Conservation (phyloP, 2,329 filamentous ascomycete species). For the Talaromyces sp. region DNA sequence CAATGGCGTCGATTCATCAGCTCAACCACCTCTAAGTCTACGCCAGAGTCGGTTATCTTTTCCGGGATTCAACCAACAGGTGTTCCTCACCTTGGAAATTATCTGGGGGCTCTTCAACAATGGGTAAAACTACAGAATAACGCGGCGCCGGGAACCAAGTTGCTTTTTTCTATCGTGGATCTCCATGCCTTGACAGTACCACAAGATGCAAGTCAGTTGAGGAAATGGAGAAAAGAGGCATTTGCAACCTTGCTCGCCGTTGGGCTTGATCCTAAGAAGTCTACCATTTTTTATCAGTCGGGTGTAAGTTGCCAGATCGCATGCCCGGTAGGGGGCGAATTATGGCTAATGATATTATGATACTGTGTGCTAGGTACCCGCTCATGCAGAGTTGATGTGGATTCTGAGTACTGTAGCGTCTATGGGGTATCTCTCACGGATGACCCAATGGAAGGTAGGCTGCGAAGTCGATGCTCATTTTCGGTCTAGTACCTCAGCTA, state of each 20-base stretch:
- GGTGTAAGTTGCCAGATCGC: constrained; percentile 54
- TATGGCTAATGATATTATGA: not conserved
- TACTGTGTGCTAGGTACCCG: constrained; percentile 59
- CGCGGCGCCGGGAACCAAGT: constrained; percentile 57
- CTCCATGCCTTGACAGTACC: constrained; percentile 87
- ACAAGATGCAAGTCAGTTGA: constrained; percentile 65
- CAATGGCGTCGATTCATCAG: constrained; percentile 18
- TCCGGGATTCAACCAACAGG: constrained; percentile 97
- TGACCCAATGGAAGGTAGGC: constrained; percentile 97
- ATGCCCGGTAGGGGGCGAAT: not conserved
- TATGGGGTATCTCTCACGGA: constrained; percentile 91
- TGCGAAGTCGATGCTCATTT: not conserved
- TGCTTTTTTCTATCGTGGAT: constrained; percentile 89
- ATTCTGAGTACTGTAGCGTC: constrained; percentile 89
- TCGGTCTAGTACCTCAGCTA: not conserved
- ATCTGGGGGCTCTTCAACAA: constrained; percentile 82
- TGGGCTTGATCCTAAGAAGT: constrained; percentile 76
- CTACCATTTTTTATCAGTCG: constrained; percentile 81
- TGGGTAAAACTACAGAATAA: constrained; percentile 81
- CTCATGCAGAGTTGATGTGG: constrained; percentile 94
- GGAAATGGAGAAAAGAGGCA: constrained; percentile 69
- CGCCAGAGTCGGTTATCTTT: constrained; percentile 65
- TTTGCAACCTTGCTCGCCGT: constrained; percentile 81
- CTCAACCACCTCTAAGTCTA: constrained; percentile 10
- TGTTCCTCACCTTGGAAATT: constrained; percentile 92